Conservation (phyloP, 495 filamentous ascomycete genomes). For the Penicillium diatomitis region DNA sequence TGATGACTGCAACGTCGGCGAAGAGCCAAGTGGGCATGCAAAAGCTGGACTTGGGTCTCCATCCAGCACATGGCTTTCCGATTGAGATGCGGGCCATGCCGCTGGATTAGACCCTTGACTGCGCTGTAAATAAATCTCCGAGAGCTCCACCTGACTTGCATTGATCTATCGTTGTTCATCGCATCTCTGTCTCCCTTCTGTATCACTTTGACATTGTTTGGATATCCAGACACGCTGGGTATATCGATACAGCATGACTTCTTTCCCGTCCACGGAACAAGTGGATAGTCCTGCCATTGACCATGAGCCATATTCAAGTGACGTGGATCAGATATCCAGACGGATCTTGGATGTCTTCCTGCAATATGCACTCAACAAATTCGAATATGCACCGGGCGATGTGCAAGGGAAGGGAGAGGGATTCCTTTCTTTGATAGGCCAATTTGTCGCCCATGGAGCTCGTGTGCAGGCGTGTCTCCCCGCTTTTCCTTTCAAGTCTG, state of each 20-base stretch:
- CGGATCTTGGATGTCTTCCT: constrained; percentile 3
- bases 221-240: not conserved
- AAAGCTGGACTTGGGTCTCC: not conserved
- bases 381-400: constrained; percentile 1
- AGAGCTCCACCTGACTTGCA: not conserved
- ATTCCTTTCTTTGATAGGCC: constrained; percentile 3
- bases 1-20: not conserved
- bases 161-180: not conserved
- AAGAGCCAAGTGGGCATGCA: not conserved
- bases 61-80: not conserved
- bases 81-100: not conserved
- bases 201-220: not conserved
- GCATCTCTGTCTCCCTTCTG: not conserved
- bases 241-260: not conserved
- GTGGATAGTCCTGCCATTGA: not conserved
- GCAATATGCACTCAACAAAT: constrained; percentile 3
- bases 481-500: constrained; percentile 47
- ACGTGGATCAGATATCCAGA: not conserved
- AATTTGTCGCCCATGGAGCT: not conserved
- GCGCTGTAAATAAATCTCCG: not conserved
- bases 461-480: constrained; percentile 22
- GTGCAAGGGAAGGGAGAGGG: not conserved
- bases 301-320: not conserved
- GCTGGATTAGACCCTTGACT: not conserved
- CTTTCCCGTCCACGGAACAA: not conserved